A percentile compares a stretch with the other conserved stretches of the same genome.
phyloP scores from a whole-genome alignment of 2,329 filamentous ascomycete species.

The Didymella pomorum region DNA sequence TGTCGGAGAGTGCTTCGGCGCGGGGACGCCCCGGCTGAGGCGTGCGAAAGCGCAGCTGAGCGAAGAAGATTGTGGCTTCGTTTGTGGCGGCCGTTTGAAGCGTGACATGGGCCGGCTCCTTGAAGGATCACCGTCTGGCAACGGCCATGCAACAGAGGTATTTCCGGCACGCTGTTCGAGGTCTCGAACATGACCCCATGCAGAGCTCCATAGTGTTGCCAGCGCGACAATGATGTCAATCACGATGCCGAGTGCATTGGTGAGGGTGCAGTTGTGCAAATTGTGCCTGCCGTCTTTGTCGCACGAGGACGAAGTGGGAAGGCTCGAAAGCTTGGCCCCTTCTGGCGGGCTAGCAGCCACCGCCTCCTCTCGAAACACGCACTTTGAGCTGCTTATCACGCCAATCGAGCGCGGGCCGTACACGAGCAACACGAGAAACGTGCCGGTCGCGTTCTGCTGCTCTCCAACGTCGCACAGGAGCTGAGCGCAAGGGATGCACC shows the following conservation, averaged over 20 bases:
- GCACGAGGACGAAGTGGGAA: conserved; percentile 32
- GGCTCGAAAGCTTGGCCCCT: conserved; percentile 17
- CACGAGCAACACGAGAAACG: conserved; percentile 13
- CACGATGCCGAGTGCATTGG: conserved; percentile 12
- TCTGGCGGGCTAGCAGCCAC: conserved; percentile 6
- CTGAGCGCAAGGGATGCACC: conserved; percentile 4
- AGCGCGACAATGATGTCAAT: conserved; percentile 18
- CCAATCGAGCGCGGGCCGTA: conserved; percentile 21
- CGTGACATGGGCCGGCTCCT: conserved; percentile 1
- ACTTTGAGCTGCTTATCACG: conserved; percentile 22
- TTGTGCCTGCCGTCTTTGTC: conserved; percentile 27
- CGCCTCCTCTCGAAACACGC: conserved; percentile 26
- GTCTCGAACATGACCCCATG: conserved; percentile 17
- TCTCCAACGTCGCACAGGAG: conserved; percentile 8
- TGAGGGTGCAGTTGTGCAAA: conserved; percentile 23
- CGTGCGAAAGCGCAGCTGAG: conserved; percentile 9
- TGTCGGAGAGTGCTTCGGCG: conserved; percentile 10
- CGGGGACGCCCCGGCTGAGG: conserved; percentile 12
- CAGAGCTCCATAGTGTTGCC: conserved; percentile 1
- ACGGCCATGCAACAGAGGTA: conserved; percentile 5
- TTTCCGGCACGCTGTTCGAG: background rate
- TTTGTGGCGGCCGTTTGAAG: conserved; percentile 22
- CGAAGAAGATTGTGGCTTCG: conserved; percentile 20
- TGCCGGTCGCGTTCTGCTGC: conserved; percentile 8
- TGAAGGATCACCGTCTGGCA: conserved; percentile 5